Base-by-base conservation (phyloP, 169 alveolate genomes). In the Plasmodium reichenowi region DNA sequence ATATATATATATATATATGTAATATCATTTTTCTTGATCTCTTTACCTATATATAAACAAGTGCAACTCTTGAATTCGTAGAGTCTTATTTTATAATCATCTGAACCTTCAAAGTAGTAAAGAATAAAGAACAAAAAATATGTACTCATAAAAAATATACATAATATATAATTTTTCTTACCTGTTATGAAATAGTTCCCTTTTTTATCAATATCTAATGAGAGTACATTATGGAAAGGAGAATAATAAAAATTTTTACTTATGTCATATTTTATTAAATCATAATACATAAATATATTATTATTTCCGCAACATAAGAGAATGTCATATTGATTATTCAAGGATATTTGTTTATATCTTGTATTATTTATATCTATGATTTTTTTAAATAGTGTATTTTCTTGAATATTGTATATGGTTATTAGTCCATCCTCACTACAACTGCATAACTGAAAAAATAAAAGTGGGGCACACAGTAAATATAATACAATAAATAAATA, bases 41-140 rank as follows among this genome's bases (percentile, higher is more conserved):
- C 2, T 24, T 1, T 78, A 78, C 89, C 89, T 32, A 78, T 78
- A 26, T 59, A 78, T 24, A 78, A 45, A 29, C 89, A 78, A 5
- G 89, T 78, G 89, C 89, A 78, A 54, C 72, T 78, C 54, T 78
- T 78, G 78, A 78, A 78, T 66, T 66, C 80, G 43, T 78, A 78
- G 5, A 78, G 59, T 29, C 89, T 56, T 45, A 78, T 43, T 47
- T 67, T 78, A 62, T 56, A 48, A 48, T 78, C 89, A 26, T 78
- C 89, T 9, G 89, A 78, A 32, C 89, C 89, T 78, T 43, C n/a
- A 47, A n/a, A 43, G 6, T 26, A 66, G 48, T 29, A 63, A 38
- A 20, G 52, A 26, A 17, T 9, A 17, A 26, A 64, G 5, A 64
- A 29, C n/a, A 32, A 2, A 38, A 38, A 38, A 38, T 5, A 38